Base-by-base conservation (phyloP, 345 rosid species). In the Populus davidiana region DNA sequence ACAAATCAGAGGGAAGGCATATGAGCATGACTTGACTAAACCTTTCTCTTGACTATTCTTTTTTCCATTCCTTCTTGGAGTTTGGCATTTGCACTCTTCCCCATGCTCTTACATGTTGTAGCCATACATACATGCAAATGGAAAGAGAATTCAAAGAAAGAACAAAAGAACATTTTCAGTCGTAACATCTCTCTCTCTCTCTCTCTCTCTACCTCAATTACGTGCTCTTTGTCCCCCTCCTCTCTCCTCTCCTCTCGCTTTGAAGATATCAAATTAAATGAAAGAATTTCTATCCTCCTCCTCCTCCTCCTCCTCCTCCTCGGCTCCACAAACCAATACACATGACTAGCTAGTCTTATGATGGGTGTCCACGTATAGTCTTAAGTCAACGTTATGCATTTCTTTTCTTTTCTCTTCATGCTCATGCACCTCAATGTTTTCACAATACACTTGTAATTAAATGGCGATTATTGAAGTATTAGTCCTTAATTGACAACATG, bases 151-250 rank as follows among this genome's bases (percentile, higher is more conserved):
- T 41, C 13, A 62, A 43, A 17, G 16, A 27, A 9, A 47, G 79
- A 81, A 78, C 75, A 79, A 68, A 73, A 35, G 52, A 68, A 63
- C 63, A 72, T 71, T 72, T 47, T 72, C 83, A 72, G 61, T 47
- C 11, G 36, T 62, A 27, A 11, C 38, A 27, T 18, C 67, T 64
- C 38, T 56, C 81, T 75, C 39, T 39, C 77, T 67, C 43, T 78
- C 77, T 62, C 69, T 64, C 72, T 39, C 25, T 20, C 82, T 76
- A 78, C 66, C 83, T 80, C 74, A 72, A 74, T 75, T 78, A 76
- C 79, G 80, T 81, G 80, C 87, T 63, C 81, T 86, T 81, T 86
- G 89, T 86, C 89, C 70, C 87, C 87, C 83, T 20, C 43, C 71
- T 35, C 16, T 43, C 35, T 25, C 70, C 14, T 43, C 47, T 43